Percentiles rank a stretch among this genome's conserved stretches.
Conservation (phyloP, 768 basidiomycete genomes). For the Boletus patriciae region DNA sequence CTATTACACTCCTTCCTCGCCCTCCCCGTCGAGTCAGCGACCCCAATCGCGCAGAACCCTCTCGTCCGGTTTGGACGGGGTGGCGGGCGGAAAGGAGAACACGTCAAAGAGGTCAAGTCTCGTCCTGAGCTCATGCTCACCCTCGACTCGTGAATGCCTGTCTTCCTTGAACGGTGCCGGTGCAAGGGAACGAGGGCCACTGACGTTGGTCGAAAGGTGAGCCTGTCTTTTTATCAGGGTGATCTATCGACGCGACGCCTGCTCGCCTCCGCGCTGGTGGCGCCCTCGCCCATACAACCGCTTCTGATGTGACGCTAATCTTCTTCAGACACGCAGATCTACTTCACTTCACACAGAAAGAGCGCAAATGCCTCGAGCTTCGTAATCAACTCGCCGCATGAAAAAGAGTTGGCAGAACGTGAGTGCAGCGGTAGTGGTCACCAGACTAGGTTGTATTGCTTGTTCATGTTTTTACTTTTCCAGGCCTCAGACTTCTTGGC, state of each 20-base stretch:
- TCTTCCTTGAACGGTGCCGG: slow-evolving; percentile 15
- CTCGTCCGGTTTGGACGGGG: slow-evolving; percentile 5
- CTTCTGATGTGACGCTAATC: not conserved
- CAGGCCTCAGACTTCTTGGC: too few relatives aligned
- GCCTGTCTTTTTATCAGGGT: slow-evolving; percentile 24
- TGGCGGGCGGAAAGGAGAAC: slow-evolving; percentile 10
- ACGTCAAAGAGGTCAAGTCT: slow-evolving; percentile 23
- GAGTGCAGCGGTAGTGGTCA: too few relatives aligned
- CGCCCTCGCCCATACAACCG: not conserved
- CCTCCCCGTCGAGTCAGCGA: slow-evolving; percentile 25
- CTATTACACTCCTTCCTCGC: slow-evolving; percentile 29
- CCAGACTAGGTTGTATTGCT: too few relatives aligned
- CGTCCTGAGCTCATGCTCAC: slow-evolving; percentile 11
- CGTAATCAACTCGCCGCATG: slow-evolving; percentile 74
- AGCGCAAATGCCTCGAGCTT: slow-evolving; percentile 79
- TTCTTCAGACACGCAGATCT: slow-evolving; percentile 69
- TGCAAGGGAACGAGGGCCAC: slow-evolving; percentile 43
- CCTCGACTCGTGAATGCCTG: slow-evolving; percentile 21
- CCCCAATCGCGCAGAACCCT: not conserved
- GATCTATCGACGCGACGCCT: not conserved
- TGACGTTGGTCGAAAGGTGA: slow-evolving; percentile 74
- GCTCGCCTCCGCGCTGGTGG: not conserved
- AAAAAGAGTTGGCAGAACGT: slow-evolving; percentile 69
- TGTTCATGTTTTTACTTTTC: too few relatives aligned
- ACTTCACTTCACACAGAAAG: slow-evolving; percentile 83